Evolutionary conservation across 495 filamentous ascomycete genomes (phyloP), one percentile per base, ranked within the genome.

Genomic region (Aspergillus conjunctus): DNA sequence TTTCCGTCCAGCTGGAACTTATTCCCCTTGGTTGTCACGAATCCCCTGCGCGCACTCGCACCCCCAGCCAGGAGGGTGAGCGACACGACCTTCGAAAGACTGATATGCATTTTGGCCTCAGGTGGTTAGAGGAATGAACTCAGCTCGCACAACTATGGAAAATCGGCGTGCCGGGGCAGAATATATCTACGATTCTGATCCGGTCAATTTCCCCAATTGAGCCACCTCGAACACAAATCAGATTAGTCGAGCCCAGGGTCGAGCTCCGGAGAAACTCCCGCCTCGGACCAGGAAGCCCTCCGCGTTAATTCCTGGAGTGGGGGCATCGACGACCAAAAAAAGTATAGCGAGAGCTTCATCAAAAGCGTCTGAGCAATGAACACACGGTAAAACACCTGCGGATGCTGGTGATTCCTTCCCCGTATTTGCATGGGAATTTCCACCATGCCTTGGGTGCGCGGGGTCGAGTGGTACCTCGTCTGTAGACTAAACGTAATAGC

Each of bases 1-100:
- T 57, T 60, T 43, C 66, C 62, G 22, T 65, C 62, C 5, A 68
- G 50, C 14, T 60, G 48, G 52, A 68, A 68, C 15, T 59, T 55
- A 5, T 58, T 57, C 12, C 62, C 67, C 17, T 53, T 56, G 2
- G 57, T 60, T 15, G 56, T 64, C 3, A 64, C 61, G 21, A 64
- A 64, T 1, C 61, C 61, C 20, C n/a, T 50, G 3, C 54, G 46
- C 1, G 54, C 60, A 11, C 14, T 45, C 1, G 49, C 48, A 8
- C 20, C 34, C 3, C 15, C 30, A 11, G 53, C 37, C 10, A 62
- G 53, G 22, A 62, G 54, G 60, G 53, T 17, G 11, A 62, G 43
- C 31, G 48, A 33, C 21, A 57, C 30, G 45, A 56, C 33, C 21
- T 32, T 62, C n/a, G 11, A 18, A 21, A 48, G n/a, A 48, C 44